phyloP scores from a whole-genome alignment of 371 early-diverging fungal species.

The Cladochytrium tenue region DNA sequence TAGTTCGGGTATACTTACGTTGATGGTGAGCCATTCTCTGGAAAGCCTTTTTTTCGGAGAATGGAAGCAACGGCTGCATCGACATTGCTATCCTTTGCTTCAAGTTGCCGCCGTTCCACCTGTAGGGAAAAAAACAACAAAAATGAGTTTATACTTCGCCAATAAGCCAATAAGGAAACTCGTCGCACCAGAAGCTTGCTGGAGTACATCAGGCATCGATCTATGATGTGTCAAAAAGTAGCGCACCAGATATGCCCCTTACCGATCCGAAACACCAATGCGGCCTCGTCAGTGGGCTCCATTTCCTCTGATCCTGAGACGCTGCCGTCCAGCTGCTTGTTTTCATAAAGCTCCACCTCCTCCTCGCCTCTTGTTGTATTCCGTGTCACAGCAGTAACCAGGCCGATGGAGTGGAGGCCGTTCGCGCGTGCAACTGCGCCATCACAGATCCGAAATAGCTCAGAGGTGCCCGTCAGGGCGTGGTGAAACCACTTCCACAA shows the following conservation, averaged over 20 bases:
- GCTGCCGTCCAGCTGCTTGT: background rate
- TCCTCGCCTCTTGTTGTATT: background rate
- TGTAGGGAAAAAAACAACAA: conserved; percentile 17
- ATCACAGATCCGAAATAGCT: conserved; percentile 65
- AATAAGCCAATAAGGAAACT: conserved; percentile 2
- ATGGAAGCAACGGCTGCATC: conserved; percentile 44
- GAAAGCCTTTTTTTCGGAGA: conserved; percentile 56
- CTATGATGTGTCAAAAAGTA: conserved; percentile 6
- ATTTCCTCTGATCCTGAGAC: background rate
- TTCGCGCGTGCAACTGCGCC: conserved; percentile 24
- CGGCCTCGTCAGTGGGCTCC: conserved; percentile 1
- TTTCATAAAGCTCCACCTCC: background rate
- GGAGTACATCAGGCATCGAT: conserved; percentile 26
- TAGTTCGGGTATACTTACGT: conserved; percentile 49
- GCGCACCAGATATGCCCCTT: conserved; percentile 1
- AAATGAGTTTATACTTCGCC: background rate
- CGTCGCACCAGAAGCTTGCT: conserved; percentile 22
- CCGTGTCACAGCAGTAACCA: background rate
- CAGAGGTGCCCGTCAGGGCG: conserved; percentile 56
- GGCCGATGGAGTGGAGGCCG: background rate
- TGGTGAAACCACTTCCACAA: conserved; percentile 55
- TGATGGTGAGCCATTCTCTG: conserved; percentile 25
- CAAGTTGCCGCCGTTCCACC: conserved; percentile 56
- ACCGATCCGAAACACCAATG: conserved; percentile 23
- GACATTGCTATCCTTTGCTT: conserved; percentile 41